These are phyloP conservation scores for Silybum marianum DNA, from an alignment of 129 eudicot species.

Conservation along the genomic window DNA sequence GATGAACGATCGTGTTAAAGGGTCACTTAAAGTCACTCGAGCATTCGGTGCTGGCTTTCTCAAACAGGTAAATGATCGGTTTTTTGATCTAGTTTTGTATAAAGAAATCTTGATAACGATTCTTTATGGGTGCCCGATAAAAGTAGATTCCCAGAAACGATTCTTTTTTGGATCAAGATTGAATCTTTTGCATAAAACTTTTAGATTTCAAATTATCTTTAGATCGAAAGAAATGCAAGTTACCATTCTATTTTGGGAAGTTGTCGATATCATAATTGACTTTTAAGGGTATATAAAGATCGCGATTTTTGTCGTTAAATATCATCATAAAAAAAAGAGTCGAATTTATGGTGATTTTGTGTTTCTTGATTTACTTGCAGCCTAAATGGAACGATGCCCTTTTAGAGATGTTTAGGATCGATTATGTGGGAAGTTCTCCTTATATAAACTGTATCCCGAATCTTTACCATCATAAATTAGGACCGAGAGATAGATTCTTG, in stretches of 20 bases:
- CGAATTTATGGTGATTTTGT: background rate
- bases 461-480: conserved; percentile 81
- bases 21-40: conserved; percentile 92
- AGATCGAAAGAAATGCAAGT: conserved; percentile 18
- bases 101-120: conserved; percentile 19
- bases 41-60: conserved; percentile 99
- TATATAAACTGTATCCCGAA: conserved; percentile 81
- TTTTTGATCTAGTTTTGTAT: conserved; percentile 6
- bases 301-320: background rate
- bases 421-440: conserved; percentile 77
- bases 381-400: conserved; percentile 99
- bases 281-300: conserved; percentile 7
- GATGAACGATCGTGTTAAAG: conserved; percentile 93
- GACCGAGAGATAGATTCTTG: conserved; percentile 87
- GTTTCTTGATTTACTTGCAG: conserved; percentile 48
- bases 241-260: conserved; percentile 29
- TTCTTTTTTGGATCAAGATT: conserved; percentile 18
- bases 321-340: background rate
- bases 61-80: conserved; percentile 66
- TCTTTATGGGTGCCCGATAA: conserved; percentile 35
- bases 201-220: conserved; percentile 26
- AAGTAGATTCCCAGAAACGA: conserved; percentile 37
- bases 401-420: conserved; percentile 93
- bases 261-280: conserved; percentile 22
- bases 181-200: conserved; percentile 27